Evolutionary conservation across 164 flowering plant species (phyloP), one percentile per base, ranked within the genome.

Genomic region (Pachysandra terminalis): DNA sequence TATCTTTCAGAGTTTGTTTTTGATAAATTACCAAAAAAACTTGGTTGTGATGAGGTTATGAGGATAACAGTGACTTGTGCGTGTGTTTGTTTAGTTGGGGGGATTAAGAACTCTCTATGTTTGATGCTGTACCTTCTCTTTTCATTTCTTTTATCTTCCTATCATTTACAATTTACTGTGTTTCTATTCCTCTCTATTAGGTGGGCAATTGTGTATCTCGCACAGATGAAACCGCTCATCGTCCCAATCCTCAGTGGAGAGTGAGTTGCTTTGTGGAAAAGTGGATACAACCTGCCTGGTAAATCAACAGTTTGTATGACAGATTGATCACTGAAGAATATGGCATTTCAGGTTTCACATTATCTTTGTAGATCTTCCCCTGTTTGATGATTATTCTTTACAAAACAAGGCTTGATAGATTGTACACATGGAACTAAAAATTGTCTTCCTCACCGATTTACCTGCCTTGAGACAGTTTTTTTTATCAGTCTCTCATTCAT

Each of bases 161-260:
- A 0, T 21, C 35, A 51, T n/a, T 63, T 25, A 24, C 41, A 17
- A 8, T 49, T 63, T 22, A 35, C 21, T 37, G 3, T 1, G n/a
- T 45, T 28, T 41, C 27, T 28, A 24, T 68, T 5, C 71, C 70
- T n/a, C 13, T 61, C 65, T 64, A 61, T 48, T 58, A 84, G 87
- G 87, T 84, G 85, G 87, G 87, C 84, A 26, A 84, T 84, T 63
- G 85, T 82, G 19, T 84, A 82, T 72, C 80, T 82, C 54, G 87
- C 87, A 25, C 87, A 84, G 73, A 45, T 84, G 77, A 84, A 84
- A 41, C 85, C 85, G 3, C 79, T 84, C 54, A 82, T 84, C 19
- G 85, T 82, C 61, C 87, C 87, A 10, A 73, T 83, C 41, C 78
- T 81, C 27, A 78, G 68, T 68, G 86, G 73, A 5, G 90, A 81